Evolutionary conservation across 345 rosid species (phyloP).

Genomic region (Alliaria petiolata): DNA sequence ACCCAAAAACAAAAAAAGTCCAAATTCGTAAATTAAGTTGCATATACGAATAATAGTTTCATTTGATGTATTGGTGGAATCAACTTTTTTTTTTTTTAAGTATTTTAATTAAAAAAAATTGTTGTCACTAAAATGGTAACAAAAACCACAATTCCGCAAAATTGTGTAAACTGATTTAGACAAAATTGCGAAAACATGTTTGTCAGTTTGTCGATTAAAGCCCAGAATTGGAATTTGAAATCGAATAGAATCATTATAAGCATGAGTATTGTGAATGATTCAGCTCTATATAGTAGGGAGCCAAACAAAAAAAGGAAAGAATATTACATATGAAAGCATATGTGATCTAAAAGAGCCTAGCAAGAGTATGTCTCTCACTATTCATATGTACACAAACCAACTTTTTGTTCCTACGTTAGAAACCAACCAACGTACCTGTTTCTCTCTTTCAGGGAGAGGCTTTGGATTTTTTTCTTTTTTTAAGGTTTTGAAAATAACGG

Average conservation of each 20-base stretch:
- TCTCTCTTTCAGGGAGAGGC: constrained; percentile 10
- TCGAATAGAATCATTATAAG: not conserved
- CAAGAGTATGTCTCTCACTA: constrained; percentile 19
- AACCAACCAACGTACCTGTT: constrained; percentile 18
- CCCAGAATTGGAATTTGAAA: not conserved
- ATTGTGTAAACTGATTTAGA: not conserved
- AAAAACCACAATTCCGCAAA: not conserved
- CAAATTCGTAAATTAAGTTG: no score
- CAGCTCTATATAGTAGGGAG: constrained; percentile 4
- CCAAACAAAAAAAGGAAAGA: constrained; percentile 15
- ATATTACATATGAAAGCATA: constrained; percentile 27
- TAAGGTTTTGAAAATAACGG: not conserved
- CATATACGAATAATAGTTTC: no score
- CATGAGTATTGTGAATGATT: constrained; percentile 1
- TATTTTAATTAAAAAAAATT: not conserved
- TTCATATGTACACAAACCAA: constrained; percentile 28
- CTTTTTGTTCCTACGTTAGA: constrained; percentile 19
- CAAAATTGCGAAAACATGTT: not conserved
- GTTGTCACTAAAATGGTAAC: no score
- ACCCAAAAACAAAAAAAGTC: no score
- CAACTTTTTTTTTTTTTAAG: no score
- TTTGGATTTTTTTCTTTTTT: not conserved
- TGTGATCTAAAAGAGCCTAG: constrained; percentile 22
- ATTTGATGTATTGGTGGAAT: no score
- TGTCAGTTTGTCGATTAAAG: no score